Base-by-base conservation (phyloP, 2,329 filamentous ascomycete genomes). In the Pseudocercospora fuligena region DNA sequence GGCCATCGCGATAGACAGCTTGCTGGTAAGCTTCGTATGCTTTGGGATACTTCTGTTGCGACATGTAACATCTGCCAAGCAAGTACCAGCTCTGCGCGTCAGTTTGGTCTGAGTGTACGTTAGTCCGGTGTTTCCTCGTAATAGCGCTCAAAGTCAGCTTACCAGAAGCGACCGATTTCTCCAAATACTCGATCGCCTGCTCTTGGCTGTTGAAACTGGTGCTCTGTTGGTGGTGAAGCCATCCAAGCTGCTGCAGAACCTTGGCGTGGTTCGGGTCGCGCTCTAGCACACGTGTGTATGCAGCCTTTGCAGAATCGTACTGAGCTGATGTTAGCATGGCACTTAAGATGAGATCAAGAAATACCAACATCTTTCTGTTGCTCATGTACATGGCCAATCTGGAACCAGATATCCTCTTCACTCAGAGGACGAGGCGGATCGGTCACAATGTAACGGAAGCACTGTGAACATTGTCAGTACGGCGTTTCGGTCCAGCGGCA, bases 41-140 rank as follows among this genome's bases (percentile, higher is more conserved):
- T 80, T 98, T 98, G 75, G 94, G 94, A 75, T 98, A 98, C 80
- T 98, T 98, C 79, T 97, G 93, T 81, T 97, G 94, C 72, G 94
- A 96, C 95, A 99, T 98, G 85, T 98, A 99, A 83, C 95, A 98
- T 73, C 95, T 90, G 51, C 95, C 95, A 60, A 99, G 89, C 29
- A 99, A 87, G 80, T 99, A 99, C 95, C 95, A 99, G 82, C 94
- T 98, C 81, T 98, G 95, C 25, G 95, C 93, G 81, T 98, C 95
- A 71, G 86, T 91, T 81, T 97, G 94, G 77, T 99, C 94, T 94
- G 78, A 43, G 47, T 33, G 19, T 23, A 40, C 23, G 71, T 78
- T 68, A 78, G 74, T 66, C 62, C 27, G 49, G 60, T 51, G n/a
- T 23, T 49, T 43, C 51, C 16, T 27, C 31, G 31, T 16, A 9